Evolutionary conservation across 768 basidiomycete species (phyloP).

Genomic region (Boletus sp.): DNA sequence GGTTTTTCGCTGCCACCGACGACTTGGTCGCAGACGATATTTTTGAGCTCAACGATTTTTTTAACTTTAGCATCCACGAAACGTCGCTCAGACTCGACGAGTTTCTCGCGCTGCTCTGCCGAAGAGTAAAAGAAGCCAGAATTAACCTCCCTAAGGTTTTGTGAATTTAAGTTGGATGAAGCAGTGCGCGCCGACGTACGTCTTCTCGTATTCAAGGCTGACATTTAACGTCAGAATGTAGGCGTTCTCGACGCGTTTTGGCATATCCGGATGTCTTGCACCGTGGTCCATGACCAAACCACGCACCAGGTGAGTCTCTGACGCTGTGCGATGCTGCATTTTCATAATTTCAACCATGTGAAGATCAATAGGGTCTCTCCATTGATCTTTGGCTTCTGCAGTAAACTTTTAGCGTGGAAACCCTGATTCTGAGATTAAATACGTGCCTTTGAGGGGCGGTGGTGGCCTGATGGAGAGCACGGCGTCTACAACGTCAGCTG

Average conservation of each 20-base stretch:
- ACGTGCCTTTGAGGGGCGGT: constrained; percentile 55
- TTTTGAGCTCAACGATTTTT: constrained; percentile 97
- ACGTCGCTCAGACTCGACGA: constrained; percentile 93
- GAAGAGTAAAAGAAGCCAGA: constrained; percentile 99
- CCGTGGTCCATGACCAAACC: constrained; percentile 98
- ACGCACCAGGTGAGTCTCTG: constrained; percentile 93
- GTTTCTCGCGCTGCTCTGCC: constrained; percentile 96
- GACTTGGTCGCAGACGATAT: constrained; percentile 91
- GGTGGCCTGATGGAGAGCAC: constrained; percentile 83
- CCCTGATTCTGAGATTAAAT: constrained; percentile 27
- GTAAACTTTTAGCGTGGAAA: constrained; percentile 26
- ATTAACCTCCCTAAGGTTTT: constrained; percentile 83
- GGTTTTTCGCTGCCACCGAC: constrained; percentile 77
- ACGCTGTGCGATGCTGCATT: constrained; percentile 98
- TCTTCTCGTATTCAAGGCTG: constrained; percentile 98
- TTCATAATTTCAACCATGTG: constrained; percentile 99
- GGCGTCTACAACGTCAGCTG: constrained; percentile 93
- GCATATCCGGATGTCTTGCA: constrained; percentile 98
- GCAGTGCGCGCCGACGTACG: constrained; percentile 56
- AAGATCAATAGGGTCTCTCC: constrained; percentile 89
- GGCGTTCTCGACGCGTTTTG: constrained; percentile 95
- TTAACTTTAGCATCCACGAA: constrained; percentile 93
- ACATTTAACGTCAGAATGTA: constrained; percentile 95
- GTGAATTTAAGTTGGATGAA: constrained; percentile 18
- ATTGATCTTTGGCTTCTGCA: constrained; percentile 61